Base-by-base conservation (phyloP, 1,284 basidiomycete genomes). In the Agroathelia rolfsii region DNA sequence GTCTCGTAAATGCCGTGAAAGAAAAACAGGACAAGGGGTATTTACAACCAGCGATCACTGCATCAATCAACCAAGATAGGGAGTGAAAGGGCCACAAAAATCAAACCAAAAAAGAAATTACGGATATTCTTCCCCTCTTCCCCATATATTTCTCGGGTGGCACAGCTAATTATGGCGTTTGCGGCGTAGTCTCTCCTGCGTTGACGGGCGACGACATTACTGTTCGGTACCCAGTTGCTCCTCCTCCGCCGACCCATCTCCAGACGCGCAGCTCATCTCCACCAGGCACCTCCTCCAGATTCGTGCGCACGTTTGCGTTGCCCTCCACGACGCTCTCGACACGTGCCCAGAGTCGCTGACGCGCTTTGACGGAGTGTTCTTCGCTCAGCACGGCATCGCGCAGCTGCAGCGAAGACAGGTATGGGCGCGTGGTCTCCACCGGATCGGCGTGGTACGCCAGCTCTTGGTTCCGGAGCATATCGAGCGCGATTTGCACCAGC, bases 271-370 rank as follows among this genome's bases (percentile, higher is more conserved):
- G 67, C 58, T 87, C 84, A 50, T 87, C 83, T n/a, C 84, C 94
- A 31, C 89, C 92, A 40, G 70, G 67, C 28, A 87, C 72, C 58
- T 97, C 92, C 52, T 87, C 83, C 41, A 94, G 67, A 51, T 87
- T 83, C 16, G 80, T 79, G 36, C 88, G 74, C 12, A 98, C 87
- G 56, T 99, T 99, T 12, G 89, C 76, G 58, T 99, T 98, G 35
- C 76, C 76, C 59, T 98, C 94, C 2, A 98, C 88, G 28, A 92
- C 62, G 30, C 69, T 74, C 51, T 87, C 83, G 25, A 99, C 95
- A 38, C 72, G 72, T 29, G 73, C 66, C 95, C 95, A 99, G 20
- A 97, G 49, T 21, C 74, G 64, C 37, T 74, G 70, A 29, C 92
- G 72, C 18, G 62, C 61, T 5, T 68, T 52, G 10, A 84, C 69